Conservation (phyloP, 2,329 filamentous ascomycete species). For the Xylogone sp. region DNA sequence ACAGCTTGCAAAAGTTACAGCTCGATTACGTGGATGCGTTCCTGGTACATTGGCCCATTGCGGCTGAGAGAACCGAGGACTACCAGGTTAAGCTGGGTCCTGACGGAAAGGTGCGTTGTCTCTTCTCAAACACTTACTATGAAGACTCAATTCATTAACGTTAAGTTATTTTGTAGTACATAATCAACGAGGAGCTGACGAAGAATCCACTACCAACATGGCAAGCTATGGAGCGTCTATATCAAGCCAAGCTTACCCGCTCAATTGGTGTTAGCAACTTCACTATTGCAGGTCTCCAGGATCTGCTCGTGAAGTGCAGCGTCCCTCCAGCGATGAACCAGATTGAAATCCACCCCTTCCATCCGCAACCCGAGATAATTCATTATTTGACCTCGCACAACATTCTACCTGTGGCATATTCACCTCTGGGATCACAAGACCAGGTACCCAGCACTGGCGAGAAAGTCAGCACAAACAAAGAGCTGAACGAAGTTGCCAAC, state of each 20-base stretch:
- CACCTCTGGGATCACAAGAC: conserved; percentile 61
- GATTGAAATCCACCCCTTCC: conserved; percentile 71
- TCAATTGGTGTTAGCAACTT: conserved; percentile 61
- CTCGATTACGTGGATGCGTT: conserved; percentile 79
- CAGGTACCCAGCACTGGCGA: conserved; percentile 63
- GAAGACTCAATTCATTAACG: not conserved
- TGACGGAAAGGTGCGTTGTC: conserved; percentile 43
- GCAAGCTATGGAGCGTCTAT: conserved; percentile 69
- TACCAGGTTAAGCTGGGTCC: conserved; percentile 50
- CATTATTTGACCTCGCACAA: conserved; percentile 64
- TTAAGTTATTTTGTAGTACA: conserved; percentile 36
- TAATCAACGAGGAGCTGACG: conserved; percentile 62
- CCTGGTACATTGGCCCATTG: conserved; percentile 78
- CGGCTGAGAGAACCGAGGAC: conserved; percentile 74
- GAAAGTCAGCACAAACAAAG: conserved; percentile 58
- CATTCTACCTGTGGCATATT: conserved; percentile 72
- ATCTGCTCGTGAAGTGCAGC: conserved; percentile 44
- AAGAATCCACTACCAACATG: conserved; percentile 65
- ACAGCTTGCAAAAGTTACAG: conserved; percentile 68
- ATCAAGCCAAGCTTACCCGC: conserved; percentile 53
- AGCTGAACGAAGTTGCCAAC: conserved; percentile 59
- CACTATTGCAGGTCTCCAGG: conserved; percentile 48
- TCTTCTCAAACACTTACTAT: not conserved
- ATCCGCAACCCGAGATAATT: conserved; percentile 66
- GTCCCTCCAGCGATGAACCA: conserved; percentile 49